These are phyloP conservation scores for Paraurostyla sp. DNA, from an alignment of 73 alveolate species.

Conservation along the genomic window DNA sequence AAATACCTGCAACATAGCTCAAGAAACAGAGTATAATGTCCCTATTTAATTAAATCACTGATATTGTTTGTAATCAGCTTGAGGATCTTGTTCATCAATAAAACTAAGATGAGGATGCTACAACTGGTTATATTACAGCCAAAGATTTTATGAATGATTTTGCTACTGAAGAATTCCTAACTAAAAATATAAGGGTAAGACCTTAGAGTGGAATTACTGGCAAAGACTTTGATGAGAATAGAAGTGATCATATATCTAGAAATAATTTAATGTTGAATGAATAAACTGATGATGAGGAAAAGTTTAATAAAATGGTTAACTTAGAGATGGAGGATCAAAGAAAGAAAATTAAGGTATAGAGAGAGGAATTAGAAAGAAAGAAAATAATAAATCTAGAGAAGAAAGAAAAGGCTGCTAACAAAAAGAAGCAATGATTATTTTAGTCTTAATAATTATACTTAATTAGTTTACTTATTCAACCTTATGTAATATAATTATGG, in stretches of 20 bases:
- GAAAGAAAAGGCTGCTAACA: slow-evolving; percentile 39
- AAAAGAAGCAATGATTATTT: slow-evolving; percentile 37
- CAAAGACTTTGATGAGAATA: slow-evolving; percentile 51
- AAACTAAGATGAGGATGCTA: slow-evolving; percentile 54
- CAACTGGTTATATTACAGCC: slow-evolving; percentile 65
- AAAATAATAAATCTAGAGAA: slow-evolving; percentile 58
- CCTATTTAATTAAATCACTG: slow-evolving; percentile 61
- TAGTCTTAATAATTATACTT: too few relatives aligned
- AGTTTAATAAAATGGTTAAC: slow-evolving; percentile 69
- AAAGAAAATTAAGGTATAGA: slow-evolving; percentile 56
- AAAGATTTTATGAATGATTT: slow-evolving; percentile 81
- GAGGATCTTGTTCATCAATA: slow-evolving; percentile 50
- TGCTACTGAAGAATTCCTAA: slow-evolving; percentile 79
- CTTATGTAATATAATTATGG: too few relatives aligned
- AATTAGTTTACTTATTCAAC: too few relatives aligned
- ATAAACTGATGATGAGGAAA: slow-evolving; percentile 63
- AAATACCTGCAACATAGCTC: slow-evolving; percentile 25
- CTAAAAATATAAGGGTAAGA: slow-evolving; percentile 77
- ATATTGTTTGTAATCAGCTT: slow-evolving; percentile 41
- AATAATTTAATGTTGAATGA: slow-evolving; percentile 2
- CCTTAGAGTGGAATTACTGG: slow-evolving; percentile 70
- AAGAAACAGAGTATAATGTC: slow-evolving; percentile 39
- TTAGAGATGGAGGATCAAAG: slow-evolving; percentile 78
- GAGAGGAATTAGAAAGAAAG: slow-evolving; percentile 30
- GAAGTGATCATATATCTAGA: slow-evolving; percentile 17